These are phyloP conservation scores for Heritiera littoralis DNA, from an alignment of 345 rosid genomes.

Conservation along the genomic window DNA sequence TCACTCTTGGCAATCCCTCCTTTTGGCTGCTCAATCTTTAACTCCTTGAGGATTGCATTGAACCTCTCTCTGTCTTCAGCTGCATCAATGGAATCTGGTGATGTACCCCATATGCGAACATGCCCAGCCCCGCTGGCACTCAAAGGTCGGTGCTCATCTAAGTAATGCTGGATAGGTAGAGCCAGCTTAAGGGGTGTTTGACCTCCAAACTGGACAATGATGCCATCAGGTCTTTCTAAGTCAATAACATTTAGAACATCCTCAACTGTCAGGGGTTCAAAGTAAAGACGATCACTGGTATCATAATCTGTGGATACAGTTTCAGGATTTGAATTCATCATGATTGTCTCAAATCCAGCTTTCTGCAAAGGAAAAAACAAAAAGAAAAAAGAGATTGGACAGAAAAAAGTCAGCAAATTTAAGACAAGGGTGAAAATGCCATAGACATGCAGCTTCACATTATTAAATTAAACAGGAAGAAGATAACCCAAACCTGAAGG, in stretches of 20 bases:
- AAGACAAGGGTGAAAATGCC: background rate
- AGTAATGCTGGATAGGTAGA: constrained; percentile 75
- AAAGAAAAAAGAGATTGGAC: background rate
- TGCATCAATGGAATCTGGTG: constrained; percentile 94
- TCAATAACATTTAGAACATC: constrained; percentile 86
- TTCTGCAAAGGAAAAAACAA: constrained; percentile 43
- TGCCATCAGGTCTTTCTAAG: constrained; percentile 91
- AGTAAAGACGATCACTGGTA: constrained; percentile 93
- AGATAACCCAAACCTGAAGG: constrained; percentile 66
- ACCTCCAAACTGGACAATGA: constrained; percentile 95
- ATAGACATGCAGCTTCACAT: background rate
- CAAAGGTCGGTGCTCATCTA: constrained; percentile 68
- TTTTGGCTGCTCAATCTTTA: constrained; percentile 85
- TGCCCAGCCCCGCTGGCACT: constrained; percentile 69
- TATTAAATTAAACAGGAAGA: background rate
- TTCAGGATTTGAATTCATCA: constrained; percentile 99
- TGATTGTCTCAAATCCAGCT: constrained; percentile 96
- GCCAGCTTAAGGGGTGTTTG: constrained; percentile 93
- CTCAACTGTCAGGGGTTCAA: constrained; percentile 87
- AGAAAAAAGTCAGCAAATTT: background rate
- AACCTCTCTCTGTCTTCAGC: constrained; percentile 96
- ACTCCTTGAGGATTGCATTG: constrained; percentile 72
- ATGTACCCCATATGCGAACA: constrained; percentile 91
- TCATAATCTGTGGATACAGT: constrained; percentile 96
- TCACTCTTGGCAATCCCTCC: constrained; percentile 97